Evolutionary conservation across 768 basidiomycete genomes (phyloP), one percentile per base, ranked within the genome.

Genomic region (Tricholoma hemisulphureum): DNA sequence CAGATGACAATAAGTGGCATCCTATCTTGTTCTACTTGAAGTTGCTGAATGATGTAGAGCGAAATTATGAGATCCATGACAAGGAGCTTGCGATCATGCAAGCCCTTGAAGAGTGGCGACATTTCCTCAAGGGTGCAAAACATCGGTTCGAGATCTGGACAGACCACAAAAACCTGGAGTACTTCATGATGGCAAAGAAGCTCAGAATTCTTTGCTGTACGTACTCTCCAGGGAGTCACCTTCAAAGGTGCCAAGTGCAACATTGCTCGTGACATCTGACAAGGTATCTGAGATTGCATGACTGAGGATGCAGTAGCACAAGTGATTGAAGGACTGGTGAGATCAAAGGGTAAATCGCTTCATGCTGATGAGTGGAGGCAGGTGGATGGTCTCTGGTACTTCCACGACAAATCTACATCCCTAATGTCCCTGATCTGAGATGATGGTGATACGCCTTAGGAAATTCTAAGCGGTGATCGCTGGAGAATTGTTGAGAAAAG

Each of bases 31-130:
- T n/a, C n/a, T 11, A 73, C 67, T 0, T 81, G n/a, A n/a, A n/a
- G n/a, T 69, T 55, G 55, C 51, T 77, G 4, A 59, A 34, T 7
- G 23, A 54, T 0, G 67, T 73, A 0, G 74, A 82, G 55, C 51
- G 62, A 6, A 80, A 82, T 57, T 81, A 81, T 62, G 65, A 73
- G 21, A 65, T 67, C 24, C 65, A 75, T 53, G 71, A 83, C 62
- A 76, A 73, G 61, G 80, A 83, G 61, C 67, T 81, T 4, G 79
- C 75, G 0, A 75, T 82, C 13, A 67, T 82, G 7, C 18, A 62
- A 18, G 65, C 69, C 0, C 60, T 78, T 1, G 31, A 59, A 1
- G 46, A 62, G 6, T 68, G 65, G 68, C 16, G 62, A 24, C 66
- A 66, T 50, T 39, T 50, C 24, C 24, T 32, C 1, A 34, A 54